Evolutionary conservation across 2,329 filamentous ascomycete species (phyloP), one percentile per base, ranked within the genome.

Genomic region (Periconia digitata): DNA sequence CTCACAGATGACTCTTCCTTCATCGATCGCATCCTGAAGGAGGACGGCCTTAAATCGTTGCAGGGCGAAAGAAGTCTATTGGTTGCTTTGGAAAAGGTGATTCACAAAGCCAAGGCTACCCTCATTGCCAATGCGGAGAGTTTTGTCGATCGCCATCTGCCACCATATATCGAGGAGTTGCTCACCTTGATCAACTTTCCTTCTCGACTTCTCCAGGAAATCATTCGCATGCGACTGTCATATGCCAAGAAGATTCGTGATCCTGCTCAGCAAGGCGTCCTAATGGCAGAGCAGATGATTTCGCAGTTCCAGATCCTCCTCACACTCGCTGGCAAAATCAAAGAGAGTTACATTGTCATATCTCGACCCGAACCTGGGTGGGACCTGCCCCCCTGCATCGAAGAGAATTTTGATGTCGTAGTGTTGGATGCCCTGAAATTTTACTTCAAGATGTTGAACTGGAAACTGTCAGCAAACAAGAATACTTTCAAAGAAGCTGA

Each of bases 401-500:
- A 97, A 66, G 94, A 99, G 67, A 90, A 90, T 36, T 99, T 97
- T 63, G 94, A 97, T 67, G 82, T 86, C 27, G 90, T 95, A 16
- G 90, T 97, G 8, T 74, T 99, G 37, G 92, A 96, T 63, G 92
- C 92, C 0, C 78, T 99, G 59, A 95, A 92, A 69, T 97, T 96
- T 71, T 99, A 99, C 73, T 99, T 99, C 80, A 94, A 92, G 70
- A 92, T 99, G 82, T 79, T 99, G 38, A 96, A 97, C 67, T 97
- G 92, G 90, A 97, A 97, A 72, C 78, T 99, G 44, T 92, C 89
- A 60, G 90, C 91, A 47, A 97, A 97, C 77, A 97, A 96, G 71
- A 99, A 97, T 74, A 96, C 92, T 0, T 99, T 99, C 81, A 97
- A 97, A 68, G 94, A 99, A 71, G 94, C 94, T 6, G 94, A 99